Evolutionary conservation across 306 rosid species (phyloP).

Genomic region (Castanospermum australe): DNA sequence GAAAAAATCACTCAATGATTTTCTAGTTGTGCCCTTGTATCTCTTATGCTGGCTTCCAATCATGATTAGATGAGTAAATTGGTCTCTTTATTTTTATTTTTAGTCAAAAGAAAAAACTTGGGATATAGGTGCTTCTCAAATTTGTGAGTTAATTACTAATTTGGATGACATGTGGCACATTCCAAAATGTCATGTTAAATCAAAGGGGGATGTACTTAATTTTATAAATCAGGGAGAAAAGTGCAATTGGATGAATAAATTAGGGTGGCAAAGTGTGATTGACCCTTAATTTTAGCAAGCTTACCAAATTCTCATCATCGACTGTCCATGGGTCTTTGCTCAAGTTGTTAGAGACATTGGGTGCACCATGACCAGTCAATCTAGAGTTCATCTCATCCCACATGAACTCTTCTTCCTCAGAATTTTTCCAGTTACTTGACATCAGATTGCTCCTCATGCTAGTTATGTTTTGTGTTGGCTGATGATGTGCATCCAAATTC

Average conservation of each 20-base stretch:
- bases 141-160: background rate
- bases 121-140: background rate
- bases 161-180: background rate
- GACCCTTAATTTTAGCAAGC: constrained; percentile 30
- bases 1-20: background rate
- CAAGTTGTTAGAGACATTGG: constrained; percentile 44
- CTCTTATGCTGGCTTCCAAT: background rate
- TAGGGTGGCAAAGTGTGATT: background rate
- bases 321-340: constrained; percentile 57
- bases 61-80: background rate
- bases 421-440: constrained; percentile 89
- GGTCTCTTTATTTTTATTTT: background rate
- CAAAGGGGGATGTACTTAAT: background rate
- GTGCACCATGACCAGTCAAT: constrained; percentile 48
- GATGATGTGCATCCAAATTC: constrained; percentile 46
- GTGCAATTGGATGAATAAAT: constrained; percentile 15
- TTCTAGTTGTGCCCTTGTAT: background rate
- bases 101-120: background rate
- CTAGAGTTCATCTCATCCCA: constrained; percentile 86
- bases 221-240: background rate
- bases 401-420: constrained; percentile 94
- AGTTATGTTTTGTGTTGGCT: constrained; percentile 46
- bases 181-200: background rate
- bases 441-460: constrained; percentile 40
- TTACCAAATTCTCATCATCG: constrained; percentile 79